Base-by-base conservation (phyloP, 257 asterid genomes). In the Paulownia fortunei region DNA sequence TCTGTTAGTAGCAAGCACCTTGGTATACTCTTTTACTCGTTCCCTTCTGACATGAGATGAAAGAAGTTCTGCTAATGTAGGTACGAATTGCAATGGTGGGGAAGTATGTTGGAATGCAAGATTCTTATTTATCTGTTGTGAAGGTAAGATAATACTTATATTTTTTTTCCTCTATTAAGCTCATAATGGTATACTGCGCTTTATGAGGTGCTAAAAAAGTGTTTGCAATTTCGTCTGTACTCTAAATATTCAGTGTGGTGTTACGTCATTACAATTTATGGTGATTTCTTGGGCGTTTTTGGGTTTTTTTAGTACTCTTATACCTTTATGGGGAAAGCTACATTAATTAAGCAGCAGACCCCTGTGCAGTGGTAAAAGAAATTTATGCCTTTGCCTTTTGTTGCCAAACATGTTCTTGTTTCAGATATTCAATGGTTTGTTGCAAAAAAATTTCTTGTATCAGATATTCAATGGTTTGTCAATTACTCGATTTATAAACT, bases 51-150 rank as follows among this genome's bases (percentile, higher is more conserved):
- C 23, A 26, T 68, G 60, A 71, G 46, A 68, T 54, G 62, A 74
- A 66, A 81, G 65, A 74, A 24, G 60, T 59, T 66, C 11, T 65
- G 68, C 65, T 80, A 73, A 81, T 78, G 84, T 91, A 96, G 99
- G 96, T 96, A 34, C 84, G 92, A 81, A 93, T 96, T 74, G 98
- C 97, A 60, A 89, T 96, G 97, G 98, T 96, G 79, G 99, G 99
- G 72, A 93, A 96, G 86, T 96, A 96, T 84, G 98, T 96, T 76
- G 99, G 99, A 23, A 78, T 93, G 83, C 13, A 96, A 71, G 98
- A 93, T 86, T 93, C 99, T 42, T 93, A 96, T 86, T 88, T 96
- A 85, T 96, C 99, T 60, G 98, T 96, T 15, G 97, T 93, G 82
- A 93, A 96, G 99, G 98, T 90, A 56, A 81, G 82, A 36, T 46